Evolutionary conservation across 768 basidiomycete species (phyloP).

Genomic region (Leccinum subgranulosum): DNA sequence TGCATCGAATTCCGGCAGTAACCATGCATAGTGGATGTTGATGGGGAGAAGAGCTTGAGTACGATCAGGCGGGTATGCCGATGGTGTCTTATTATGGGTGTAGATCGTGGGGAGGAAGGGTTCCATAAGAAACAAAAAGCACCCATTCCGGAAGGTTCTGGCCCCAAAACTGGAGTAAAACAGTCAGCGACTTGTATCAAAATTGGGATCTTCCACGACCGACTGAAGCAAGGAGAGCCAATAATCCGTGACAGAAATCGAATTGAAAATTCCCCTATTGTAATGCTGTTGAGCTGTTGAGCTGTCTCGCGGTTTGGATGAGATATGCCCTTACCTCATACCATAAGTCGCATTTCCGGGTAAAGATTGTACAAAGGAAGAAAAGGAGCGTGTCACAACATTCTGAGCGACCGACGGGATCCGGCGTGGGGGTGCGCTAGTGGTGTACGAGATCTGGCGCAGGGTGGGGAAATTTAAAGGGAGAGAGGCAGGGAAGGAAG

Average conservation of each 20-base stretch:
- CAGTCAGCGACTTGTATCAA: background rate
- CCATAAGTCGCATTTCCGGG: background rate
- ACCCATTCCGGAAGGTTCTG: background rate
- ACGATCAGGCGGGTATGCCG: conserved; percentile 48
- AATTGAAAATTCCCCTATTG: conserved; percentile 2
- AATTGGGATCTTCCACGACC: background rate
- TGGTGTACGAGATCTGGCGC: too few species aligned
- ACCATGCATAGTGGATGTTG: conserved; percentile 39
- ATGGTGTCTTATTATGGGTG: conserved; percentile 32
- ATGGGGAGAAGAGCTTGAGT: conserved; percentile 36
- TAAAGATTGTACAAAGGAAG: conserved; percentile 8
- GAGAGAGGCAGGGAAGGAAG: too few species aligned
- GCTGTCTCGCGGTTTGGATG: background rate
- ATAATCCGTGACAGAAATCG: background rate
- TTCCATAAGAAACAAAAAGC: conserved; percentile 28
- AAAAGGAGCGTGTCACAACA: conserved; percentile 15
- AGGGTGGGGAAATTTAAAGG: too few species aligned
- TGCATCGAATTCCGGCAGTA: background rate
- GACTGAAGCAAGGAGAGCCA: conserved; percentile 10
- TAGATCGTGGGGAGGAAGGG: conserved; percentile 45
- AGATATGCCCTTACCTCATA: background rate
- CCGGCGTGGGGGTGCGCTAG: too few species aligned
- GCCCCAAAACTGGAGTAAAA: conserved; percentile 16
- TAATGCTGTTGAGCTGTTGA: background rate
- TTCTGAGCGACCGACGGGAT: conserved; percentile 7